phyloP scores from a whole-genome alignment of 2,329 filamentous ascomycete genomes.

The Arthrobotrys musiformis region DNA sequence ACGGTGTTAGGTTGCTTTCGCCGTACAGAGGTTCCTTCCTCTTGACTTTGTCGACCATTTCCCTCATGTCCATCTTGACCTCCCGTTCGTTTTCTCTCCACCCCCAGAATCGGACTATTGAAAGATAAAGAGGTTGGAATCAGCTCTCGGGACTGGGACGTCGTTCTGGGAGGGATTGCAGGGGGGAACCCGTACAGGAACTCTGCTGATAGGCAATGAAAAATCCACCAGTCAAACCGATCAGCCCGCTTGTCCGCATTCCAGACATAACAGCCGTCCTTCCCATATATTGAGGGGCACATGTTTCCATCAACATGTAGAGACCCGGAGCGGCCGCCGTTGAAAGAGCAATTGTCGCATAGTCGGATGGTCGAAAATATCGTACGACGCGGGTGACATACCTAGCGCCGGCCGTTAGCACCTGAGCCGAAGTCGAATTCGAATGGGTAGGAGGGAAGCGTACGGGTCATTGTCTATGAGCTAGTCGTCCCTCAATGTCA shows the following conservation, averaged over 20 bases:
- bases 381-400: conserved; percentile 89
- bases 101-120: conserved; percentile 90
- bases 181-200: conserved; percentile 16
- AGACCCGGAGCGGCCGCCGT: conserved; percentile 77
- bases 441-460: conserved; percentile 61
- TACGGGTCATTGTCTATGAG: conserved; percentile 99
- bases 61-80: conserved; percentile 93
- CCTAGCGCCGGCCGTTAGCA: conserved; percentile 65
- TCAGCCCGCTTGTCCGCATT: conserved; percentile 79
- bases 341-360: conserved; percentile 72
- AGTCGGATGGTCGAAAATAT: conserved; percentile 89
- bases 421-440: background rate
- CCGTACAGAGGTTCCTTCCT: conserved; percentile 89
- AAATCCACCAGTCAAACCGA: conserved; percentile 82
- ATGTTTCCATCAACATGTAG: conserved; percentile 81
- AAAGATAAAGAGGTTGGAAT: background rate
- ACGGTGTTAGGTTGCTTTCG: conserved; percentile 77
- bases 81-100: conserved; percentile 92
- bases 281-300: conserved; percentile 85
- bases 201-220: conserved; percentile 64
- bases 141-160: conserved; percentile 5
- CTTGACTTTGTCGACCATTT: conserved; percentile 98
- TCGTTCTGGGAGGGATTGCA: background rate
- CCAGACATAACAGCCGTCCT: conserved; percentile 82
- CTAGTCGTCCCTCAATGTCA: conserved; percentile 66